A percentile compares a stretch with the other conserved stretches of the same genome.
These are phyloP conservation scores for Ustilago vetiveriae DNA, from an alignment of 1,284 basidiomycete species.

Conservation along the genomic window DNA sequence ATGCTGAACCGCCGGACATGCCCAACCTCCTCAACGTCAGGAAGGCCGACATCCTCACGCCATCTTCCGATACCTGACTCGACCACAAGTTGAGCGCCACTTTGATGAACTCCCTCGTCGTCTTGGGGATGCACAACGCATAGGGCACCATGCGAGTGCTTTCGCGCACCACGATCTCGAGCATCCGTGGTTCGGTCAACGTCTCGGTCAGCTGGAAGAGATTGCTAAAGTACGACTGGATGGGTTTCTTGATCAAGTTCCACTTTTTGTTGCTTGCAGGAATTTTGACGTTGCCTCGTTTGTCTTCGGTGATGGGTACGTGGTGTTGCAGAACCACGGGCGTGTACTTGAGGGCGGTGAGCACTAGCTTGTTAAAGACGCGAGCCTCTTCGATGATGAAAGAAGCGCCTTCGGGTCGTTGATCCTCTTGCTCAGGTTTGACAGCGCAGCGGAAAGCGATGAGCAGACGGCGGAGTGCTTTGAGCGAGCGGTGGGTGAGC, in stretches of 20 bases:
- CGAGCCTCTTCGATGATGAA: slow-evolving; percentile 63
- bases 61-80: slow-evolving; percentile 75
- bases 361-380: slow-evolving; percentile 86
- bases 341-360: slow-evolving; percentile 87
- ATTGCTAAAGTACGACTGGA: slow-evolving; percentile 73
- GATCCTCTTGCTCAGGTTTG: slow-evolving; percentile 53
- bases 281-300: slow-evolving; percentile 69
- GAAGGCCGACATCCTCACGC: slow-evolving; percentile 86
- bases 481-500: slow-evolving; percentile 84
- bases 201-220: slow-evolving; percentile 60
- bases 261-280: slow-evolving; percentile 67
- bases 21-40: slow-evolving; percentile 84
- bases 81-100: slow-evolving; percentile 72
- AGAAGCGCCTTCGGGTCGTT: slow-evolving; percentile 39
- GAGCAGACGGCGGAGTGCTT: slow-evolving; percentile 85
- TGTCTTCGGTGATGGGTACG: slow-evolving; percentile 79
- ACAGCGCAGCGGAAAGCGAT: slow-evolving; percentile 65
- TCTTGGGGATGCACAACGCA: slow-evolving; percentile 55
- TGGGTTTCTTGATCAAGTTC: slow-evolving; percentile 81
- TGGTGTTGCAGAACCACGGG: slow-evolving; percentile 89
- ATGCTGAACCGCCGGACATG: slow-evolving; percentile 79
- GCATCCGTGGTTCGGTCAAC: slow-evolving; percentile 65
- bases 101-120: slow-evolving; percentile 60
- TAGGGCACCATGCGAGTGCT: slow-evolving; percentile 64
- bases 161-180: slow-evolving; percentile 71